Evolutionary conservation across 495 filamentous ascomycete genomes (phyloP).

Genomic region (Penicillium desertorum): DNA sequence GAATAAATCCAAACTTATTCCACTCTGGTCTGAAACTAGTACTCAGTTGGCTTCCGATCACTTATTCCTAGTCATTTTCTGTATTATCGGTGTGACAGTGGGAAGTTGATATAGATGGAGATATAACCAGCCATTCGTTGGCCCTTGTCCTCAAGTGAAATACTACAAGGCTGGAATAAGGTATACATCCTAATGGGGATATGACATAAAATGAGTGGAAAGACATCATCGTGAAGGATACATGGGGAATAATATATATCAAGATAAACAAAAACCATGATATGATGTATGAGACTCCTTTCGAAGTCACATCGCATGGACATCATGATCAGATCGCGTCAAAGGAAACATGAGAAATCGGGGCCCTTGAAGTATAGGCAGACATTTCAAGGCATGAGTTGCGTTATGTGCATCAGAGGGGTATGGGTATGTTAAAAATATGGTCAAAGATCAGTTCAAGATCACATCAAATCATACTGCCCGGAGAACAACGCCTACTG

Average conservation of each 20-base stretch:
- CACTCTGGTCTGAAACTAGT: not conserved
- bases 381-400: constrained; percentile 25
- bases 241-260: constrained; percentile 16
- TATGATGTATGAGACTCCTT: constrained; percentile 9
- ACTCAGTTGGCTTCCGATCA: not conserved
- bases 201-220: constrained; percentile 4
- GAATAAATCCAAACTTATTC: not conserved
- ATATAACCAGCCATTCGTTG: not conserved
- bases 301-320: constrained; percentile 5
- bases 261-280: constrained; percentile 4
- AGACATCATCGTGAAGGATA: constrained; percentile 11
- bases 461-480: constrained; percentile 33
- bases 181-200: not conserved
- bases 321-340: constrained; percentile 19
- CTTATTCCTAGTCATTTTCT: not conserved
- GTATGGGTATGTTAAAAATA: constrained; percentile 31
- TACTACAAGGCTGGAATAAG: not conserved
- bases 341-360: constrained; percentile 17
- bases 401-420: constrained; percentile 31
- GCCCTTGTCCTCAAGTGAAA: not conserved
- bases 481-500: constrained; percentile 12
- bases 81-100: not conserved
- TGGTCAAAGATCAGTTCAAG: constrained; percentile 22
- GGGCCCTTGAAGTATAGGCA: constrained; percentile 13
- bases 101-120: not conserved